Conservation (phyloP, 2,329 filamentous ascomycete species). For the Penicillium decumbens region DNA sequence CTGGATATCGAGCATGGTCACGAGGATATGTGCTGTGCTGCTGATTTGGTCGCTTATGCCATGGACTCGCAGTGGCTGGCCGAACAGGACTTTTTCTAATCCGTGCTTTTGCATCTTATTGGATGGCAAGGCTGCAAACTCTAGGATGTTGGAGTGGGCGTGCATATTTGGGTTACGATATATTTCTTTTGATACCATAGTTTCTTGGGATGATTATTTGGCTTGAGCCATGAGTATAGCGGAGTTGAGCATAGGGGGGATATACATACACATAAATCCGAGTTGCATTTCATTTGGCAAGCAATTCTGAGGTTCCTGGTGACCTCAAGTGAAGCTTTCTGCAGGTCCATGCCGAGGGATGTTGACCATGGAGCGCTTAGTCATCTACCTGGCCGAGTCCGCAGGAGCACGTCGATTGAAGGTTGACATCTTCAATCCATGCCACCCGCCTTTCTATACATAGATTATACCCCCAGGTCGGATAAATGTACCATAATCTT, state of each 20-base stretch:
- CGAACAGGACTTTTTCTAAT: constrained; percentile 38
- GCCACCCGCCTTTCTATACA: background rate
- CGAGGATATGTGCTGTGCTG: constrained; percentile 42
- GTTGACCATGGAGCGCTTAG: background rate
- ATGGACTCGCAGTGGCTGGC: constrained; percentile 42
- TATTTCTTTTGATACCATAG: background rate
- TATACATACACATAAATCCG: background rate
- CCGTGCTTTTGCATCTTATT: background rate
- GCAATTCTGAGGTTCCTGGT: background rate
- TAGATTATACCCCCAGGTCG: background rate
- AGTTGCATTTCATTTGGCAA: background rate
- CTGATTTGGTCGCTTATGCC: constrained; percentile 42
- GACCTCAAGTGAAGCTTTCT: background rate
- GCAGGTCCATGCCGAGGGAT: no score
- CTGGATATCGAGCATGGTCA: constrained; percentile 38
- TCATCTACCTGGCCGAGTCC: background rate
- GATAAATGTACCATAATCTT: background rate
- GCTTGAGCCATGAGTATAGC: background rate
- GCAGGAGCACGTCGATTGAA: background rate
- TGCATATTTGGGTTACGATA: background rate
- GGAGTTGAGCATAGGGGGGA: background rate
- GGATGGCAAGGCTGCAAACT: background rate
- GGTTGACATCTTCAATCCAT: background rate
- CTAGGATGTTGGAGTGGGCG: background rate
- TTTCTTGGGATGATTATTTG: background rate